Conservation (phyloP, 192 early-diverging fungal species). For the Fimicolochytrium jonesii region DNA sequence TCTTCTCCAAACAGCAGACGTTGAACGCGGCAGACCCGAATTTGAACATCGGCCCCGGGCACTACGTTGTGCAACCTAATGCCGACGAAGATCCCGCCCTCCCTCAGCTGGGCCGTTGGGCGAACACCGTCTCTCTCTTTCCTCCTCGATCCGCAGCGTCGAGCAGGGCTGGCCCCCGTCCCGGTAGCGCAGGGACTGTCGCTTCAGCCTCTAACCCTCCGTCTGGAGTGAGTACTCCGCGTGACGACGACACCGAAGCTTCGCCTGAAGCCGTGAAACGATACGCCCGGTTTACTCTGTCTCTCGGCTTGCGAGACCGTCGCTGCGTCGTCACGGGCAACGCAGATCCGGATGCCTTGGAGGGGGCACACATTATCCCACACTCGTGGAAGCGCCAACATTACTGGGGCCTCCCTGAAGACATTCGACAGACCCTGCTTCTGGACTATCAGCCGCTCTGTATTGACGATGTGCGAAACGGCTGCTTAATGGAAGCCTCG, state of each 20-base stretch:
- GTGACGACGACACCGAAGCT: not conserved
- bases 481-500: not conserved
- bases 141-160: too few relatives aligned
- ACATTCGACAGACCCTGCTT: not conserved
- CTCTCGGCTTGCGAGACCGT: not conserved
- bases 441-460: not conserved
- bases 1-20: too few relatives aligned
- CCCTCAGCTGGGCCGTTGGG: too few relatives aligned
- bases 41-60: too few relatives aligned
- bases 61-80: too few relatives aligned
- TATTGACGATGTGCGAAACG: slow-evolving; percentile 11
- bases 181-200: too few relatives aligned
- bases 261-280: not conserved
- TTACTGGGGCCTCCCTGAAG: slow-evolving; percentile 1
- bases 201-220: too few relatives aligned
- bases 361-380: slow-evolving; percentile 4
- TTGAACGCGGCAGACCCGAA: too few relatives aligned
- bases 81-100: too few relatives aligned
- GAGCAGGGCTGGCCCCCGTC: too few relatives aligned
- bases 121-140: too few relatives aligned
- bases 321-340: slow-evolving; percentile 5
- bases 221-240: not conserved
- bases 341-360: not conserved
- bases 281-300: slow-evolving; percentile 6
- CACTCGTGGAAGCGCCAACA: not conserved